Conservation (phyloP, 225 moss, liverwort and hornwort genomes). For the Pleurozium schreberi region DNA sequence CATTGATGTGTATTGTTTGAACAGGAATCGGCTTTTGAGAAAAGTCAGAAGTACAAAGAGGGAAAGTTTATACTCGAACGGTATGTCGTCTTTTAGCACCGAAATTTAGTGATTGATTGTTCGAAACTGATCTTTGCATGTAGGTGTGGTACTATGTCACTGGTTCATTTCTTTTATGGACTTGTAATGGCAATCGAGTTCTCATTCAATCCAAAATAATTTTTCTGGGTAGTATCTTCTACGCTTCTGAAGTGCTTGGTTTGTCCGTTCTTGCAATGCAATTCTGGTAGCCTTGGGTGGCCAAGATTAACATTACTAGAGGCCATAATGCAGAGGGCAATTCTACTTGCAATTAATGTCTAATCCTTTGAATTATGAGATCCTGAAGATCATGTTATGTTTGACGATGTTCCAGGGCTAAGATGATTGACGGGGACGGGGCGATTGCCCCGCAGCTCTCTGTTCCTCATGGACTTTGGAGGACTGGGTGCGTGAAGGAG, state of each 20-base stretch:
- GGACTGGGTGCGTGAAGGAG: not conserved
- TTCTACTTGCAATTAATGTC: not conserved
- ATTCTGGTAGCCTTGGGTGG: not conserved
- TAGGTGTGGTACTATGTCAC: not conserved
- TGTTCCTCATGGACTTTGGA: not conserved
- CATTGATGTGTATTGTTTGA: not conserved
- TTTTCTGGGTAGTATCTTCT: not conserved
- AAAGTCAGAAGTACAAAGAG: slow-evolving; percentile 61
- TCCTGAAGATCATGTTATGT: not conserved
- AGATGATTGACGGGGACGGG: slow-evolving; percentile 53
- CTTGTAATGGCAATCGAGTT: not conserved
- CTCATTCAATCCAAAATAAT: not conserved
- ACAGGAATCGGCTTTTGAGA: slow-evolving; percentile 59
- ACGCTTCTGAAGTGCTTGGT: not conserved
- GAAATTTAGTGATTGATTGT: not conserved
- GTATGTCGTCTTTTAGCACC: slow-evolving; percentile 3
- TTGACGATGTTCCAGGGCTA: slow-evolving; percentile 20
- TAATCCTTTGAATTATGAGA: not conserved
- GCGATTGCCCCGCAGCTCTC: not conserved
- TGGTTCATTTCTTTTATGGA: not conserved
- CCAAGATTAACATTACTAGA: not conserved
- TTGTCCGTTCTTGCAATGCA: not conserved
- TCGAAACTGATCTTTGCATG: not conserved
- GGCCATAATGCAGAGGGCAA: no score
- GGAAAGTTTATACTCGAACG: slow-evolving; percentile 64